Evolutionary conservation across 1,284 basidiomycete genomes (phyloP).

Genomic region (Peniophora sp.): DNA sequence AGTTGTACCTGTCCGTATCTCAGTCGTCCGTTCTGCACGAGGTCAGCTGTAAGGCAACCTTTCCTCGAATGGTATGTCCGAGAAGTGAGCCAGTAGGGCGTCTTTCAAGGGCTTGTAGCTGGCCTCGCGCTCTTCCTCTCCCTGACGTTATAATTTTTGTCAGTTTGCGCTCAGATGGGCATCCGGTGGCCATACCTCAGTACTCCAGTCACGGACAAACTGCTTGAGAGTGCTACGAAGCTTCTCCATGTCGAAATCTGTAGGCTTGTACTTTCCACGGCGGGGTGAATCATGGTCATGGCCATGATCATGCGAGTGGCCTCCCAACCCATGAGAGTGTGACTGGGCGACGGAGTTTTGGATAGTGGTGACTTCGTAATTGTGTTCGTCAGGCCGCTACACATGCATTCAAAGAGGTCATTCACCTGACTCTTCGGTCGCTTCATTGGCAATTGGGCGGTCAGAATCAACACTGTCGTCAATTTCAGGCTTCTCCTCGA

Average conservation of each 20-base stretch:
- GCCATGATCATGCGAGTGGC: background rate
- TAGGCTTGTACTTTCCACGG: constrained; percentile 33
- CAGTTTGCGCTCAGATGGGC: too few relatives aligned
- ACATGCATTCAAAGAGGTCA: background rate
- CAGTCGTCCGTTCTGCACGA: background rate
- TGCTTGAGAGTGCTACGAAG: constrained; percentile 85
- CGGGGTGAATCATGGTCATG: background rate
- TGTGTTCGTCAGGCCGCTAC: constrained; percentile 18
- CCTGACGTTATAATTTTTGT: constrained; percentile 19
- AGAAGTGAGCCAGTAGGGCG: constrained; percentile 61
- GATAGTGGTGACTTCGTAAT: background rate
- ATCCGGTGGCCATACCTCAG: constrained; percentile 41
- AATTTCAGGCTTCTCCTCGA: constrained; percentile 34
- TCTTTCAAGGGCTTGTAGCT: constrained; percentile 78
- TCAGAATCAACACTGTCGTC: constrained; percentile 11
- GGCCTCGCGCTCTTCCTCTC: constrained; percentile 64
- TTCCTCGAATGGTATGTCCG: constrained; percentile 41
- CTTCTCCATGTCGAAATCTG: constrained; percentile 78
- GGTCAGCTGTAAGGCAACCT: constrained; percentile 27
- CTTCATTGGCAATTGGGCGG: too few relatives aligned
- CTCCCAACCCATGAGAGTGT: background rate
- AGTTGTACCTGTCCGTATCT: constrained; percentile 31
- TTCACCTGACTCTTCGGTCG: background rate
- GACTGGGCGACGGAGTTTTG: background rate
- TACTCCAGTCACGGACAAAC: constrained; percentile 87